Evolutionary conservation across 305 asterid genomes (phyloP), one percentile per base, ranked within the genome.

Genomic region (Stenogyne calaminthoides): DNA sequence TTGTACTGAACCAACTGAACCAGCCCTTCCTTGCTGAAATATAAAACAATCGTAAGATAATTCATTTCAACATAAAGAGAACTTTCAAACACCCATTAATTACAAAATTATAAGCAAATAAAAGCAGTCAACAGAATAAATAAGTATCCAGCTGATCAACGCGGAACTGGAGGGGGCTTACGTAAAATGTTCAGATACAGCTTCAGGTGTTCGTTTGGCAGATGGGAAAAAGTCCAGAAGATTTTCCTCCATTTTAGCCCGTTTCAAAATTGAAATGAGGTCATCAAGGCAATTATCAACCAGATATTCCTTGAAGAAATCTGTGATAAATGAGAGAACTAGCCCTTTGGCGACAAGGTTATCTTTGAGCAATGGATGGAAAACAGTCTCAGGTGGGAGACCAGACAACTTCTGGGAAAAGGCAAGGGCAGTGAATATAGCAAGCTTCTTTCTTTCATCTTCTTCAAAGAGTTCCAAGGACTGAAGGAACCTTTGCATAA

Each of bases 361-460:
- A 78, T 95, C 99, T 78, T 95, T 95, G 83, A 90, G 98, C 75
- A 95, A 80, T 77, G 99, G 99, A 64, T 95, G 99, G 85, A 95
- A 85, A 47, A 95, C 99, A 70, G 96, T 88, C 88, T 95, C 99
- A 0, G 99, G 99, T 27, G 96, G 98, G 39, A 95, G 98, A 66
- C 99, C 98, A 49, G 99, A 95, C 77, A 95, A 76, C 79, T 92
- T 95, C 91, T 95, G 99, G 32, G 99, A 92, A 78, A 95, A 95
- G 55, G 99, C 99, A 82, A 95, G 99, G 51, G 99, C 98, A 2
- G 99, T 90, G 87, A 95, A 95, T 57, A 95, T 92, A 7, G 98
- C 98, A 73, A 95, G 96, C 88, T 92, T 95, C 90, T 90, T 92
- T 78, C 96, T 89, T 83, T 95, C 99, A 87, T 92, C 91, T 71